Evolutionary conservation across 257 asterid genomes (phyloP), one percentile per base, ranked within the genome.

Genomic region (Knoxia roxburghii): DNA sequence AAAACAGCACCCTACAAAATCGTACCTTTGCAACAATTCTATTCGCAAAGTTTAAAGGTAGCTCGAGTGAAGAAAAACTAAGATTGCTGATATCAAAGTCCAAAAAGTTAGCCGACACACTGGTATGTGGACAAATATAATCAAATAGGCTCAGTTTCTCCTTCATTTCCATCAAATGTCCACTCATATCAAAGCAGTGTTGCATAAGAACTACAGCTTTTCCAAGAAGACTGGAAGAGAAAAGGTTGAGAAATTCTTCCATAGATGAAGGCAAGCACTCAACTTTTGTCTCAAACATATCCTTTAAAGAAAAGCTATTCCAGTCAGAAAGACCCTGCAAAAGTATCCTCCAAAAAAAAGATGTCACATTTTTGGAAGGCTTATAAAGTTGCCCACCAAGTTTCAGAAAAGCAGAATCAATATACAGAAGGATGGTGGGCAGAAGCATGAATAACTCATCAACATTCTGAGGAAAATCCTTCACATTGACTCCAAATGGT

Each of bases 201-300:
- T 61, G 83, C 68, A 75, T 69, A 85, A 86, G 72, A 67, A 68
- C 72, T 61, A 86, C 77, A 61, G 94, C 83, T 82, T 74, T 83
- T 26, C 88, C 93, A 40, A 92, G 93, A 79, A 83, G 89, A 81
- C 91, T 87, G 62, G 69, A 68, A 2, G 84, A 80, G 76, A 92
- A 65, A 75, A 82, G 64, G 80, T 80, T 65, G 30, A 57, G 60
- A 75, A 77, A 76, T 61, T 82, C 87, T 80, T 82, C 87, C 67
- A 61, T 56, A 35, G 89, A 79, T 32, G 74, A 70, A 68, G 79
- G 81, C 78, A 67, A 77, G 52, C 74, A 61, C 46, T 75, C 82
- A 72, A 76, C 74, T 74, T 78, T 82, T 30, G 84, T 68, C 75
- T 73, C 77, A 78, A 82, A 87, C 40, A 76, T 71, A 70, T 68